Conservation (phyloP, 2,329 filamentous ascomycete species). For the Alternaria sp. region DNA sequence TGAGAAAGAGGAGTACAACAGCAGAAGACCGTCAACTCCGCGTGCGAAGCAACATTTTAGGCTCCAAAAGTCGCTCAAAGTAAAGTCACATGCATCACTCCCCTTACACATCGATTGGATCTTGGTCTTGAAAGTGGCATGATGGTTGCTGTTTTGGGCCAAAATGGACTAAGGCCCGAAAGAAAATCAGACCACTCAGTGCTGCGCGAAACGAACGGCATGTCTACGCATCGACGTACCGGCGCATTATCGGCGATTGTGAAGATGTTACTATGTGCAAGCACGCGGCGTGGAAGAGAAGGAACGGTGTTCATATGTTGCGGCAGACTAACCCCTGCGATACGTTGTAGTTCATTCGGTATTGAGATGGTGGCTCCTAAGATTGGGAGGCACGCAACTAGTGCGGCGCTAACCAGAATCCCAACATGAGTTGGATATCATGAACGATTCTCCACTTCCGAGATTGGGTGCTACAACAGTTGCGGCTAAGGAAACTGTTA, state of each 20-base stretch:
- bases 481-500: not conserved
- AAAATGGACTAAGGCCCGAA: slow-evolving; percentile 25
- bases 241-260: slow-evolving; percentile 3
- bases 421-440: not conserved
- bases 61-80: slow-evolving; percentile 7
- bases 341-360: not conserved
- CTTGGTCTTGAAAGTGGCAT: slow-evolving; percentile 28
- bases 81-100: slow-evolving; percentile 10
- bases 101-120: not conserved
- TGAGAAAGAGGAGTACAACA: not conserved
- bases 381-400: not conserved
- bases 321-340: not conserved
- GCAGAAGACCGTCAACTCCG: not conserved
- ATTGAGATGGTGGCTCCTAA: not conserved
- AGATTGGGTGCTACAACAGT: not conserved
- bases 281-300: not conserved
- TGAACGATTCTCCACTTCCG: not conserved
- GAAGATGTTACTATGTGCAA: not conserved
- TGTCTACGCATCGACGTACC: not conserved
- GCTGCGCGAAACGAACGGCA: slow-evolving; percentile 29
- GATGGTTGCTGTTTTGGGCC: slow-evolving; percentile 30
- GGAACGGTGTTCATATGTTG: not conserved
- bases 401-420: not conserved
- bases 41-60: not conserved
- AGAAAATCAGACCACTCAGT: slow-evolving; percentile 28